Evolutionary conservation across 73 alveolate genomes (phyloP), one percentile per base, ranked within the genome.

Genomic region (Durusdinium trenchii): DNA sequence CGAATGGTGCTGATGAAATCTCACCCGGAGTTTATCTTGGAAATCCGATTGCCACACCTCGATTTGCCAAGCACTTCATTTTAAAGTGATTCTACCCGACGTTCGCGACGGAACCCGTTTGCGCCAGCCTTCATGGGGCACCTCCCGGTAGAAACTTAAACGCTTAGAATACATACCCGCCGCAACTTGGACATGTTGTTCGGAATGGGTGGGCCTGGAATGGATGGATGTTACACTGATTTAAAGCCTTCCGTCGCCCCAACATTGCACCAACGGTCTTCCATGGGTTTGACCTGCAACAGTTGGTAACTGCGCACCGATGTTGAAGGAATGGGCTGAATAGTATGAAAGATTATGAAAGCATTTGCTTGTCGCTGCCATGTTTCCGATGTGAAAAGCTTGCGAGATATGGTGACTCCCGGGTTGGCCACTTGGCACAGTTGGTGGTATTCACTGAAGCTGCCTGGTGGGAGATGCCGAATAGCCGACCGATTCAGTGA

Each of bases 31-130:
- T 3, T n/a, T 20, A 9, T 32, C 47, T n/a, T 6, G 38, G n/a
- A 82, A 82, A 18, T 82, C 73, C 1, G 35, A 7, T 50, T 82
- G 93, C 93, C 93, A 82, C 3, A 82, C 93, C 90, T 79, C 6
- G 32, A 64, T 4, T 75, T 12, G 57, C 35, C 10, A 6, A 7
- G 6, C 28, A 35, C 32, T n/a, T 3, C 7, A 3, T 45, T 62
- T 7, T 46, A 69, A 69, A 3, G 50, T 48, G 20, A 7, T 3
- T 6, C 47, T 28, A 12, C 5, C 82, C 82, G 18, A 69, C 2
- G 35, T 9, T 12, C 32, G 5, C 23, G 6, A 69, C 47, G 5
- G 38, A n/a, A 60, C 5, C 14, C 4, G 7, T 76, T 14, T 9
- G 9, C 3, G 30, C 42, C 86, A 42, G 26, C 9, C 52, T 36